Evolutionary conservation across 164 flowering plant species (phyloP), one percentile per base, ranked within the genome.

Genomic region (Liriodendron chinense): DNA sequence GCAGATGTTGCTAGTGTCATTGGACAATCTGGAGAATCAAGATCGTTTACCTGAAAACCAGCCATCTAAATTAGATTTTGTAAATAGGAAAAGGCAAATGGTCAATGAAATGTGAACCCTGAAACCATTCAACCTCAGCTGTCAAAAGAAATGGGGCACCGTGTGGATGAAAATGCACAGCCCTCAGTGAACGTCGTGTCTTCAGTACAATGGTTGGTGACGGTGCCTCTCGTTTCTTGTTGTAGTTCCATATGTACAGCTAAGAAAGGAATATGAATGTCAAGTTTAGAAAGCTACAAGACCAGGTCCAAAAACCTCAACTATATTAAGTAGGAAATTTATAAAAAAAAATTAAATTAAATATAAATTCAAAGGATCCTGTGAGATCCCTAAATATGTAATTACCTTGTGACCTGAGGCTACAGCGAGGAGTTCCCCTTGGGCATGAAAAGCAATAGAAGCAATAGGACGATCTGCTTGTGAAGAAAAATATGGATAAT

Each of bases 361-460:
- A 20, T 12, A 66, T 24, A 16, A 34, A 34, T 34, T 34, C 43
- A 34, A 34, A 34, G 53, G 68, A 47, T 9, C 57, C 47, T 56
- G 34, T 47, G 43, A 80, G 26, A 10, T 47, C 66, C 16, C 43
- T 9, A 26, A 34, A 47, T n/a, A 10, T 59, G 69, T 22, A 76
- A 49, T 78, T 64, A 96, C 99, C 99, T 96, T 96, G 83, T 94
- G 98, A 43, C 99, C 98, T 23, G 98, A 92, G 65, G 99, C 99
- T 56, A 96, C 97, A 68, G 98, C 99, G 76, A 96, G 89, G 74
- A 92, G 79, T 50, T 93, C 97, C 50, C 98, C 99, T 76, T 85
- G 87, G 72, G 98, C 96, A 88, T 96, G 98, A 82, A 96, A 96
- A 75, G 99, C 99, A 76, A 96, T 88, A 20, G 99, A 96, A 69